Conservation (phyloP, 2,329 filamentous ascomycete genomes). For the Remersonia thermophila region DNA sequence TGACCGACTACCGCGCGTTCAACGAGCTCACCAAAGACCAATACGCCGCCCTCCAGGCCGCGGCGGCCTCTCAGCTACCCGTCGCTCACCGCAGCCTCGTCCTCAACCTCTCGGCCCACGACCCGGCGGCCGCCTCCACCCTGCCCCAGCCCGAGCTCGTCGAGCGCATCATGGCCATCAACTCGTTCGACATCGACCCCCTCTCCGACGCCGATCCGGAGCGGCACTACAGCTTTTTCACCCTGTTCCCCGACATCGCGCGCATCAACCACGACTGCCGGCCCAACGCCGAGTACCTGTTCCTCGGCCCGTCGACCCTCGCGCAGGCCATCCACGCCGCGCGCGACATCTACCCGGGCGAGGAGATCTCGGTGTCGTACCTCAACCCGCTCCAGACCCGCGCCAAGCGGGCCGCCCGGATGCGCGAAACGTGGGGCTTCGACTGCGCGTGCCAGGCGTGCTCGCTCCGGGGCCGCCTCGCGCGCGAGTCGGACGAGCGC, state of each 20-base stretch:
- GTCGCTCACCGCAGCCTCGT: slow-evolving; percentile 20
- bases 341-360: slow-evolving; percentile 28
- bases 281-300: slow-evolving; percentile 32
- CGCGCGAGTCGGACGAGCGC: slow-evolving; percentile 26
- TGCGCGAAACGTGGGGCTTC: slow-evolving; percentile 29
- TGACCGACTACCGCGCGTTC: slow-evolving; percentile 29
- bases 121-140: slow-evolving; percentile 7
- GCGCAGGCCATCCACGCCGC: slow-evolving; percentile 28
- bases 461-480: slow-evolving; percentile 18
- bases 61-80: slow-evolving; percentile 22
- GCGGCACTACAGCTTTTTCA: slow-evolving; percentile 22
- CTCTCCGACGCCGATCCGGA: slow-evolving; percentile 19
- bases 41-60: slow-evolving; percentile 22
- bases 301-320: slow-evolving; percentile 24
- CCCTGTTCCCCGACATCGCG: slow-evolving; percentile 30
- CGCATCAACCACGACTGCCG: slow-evolving; percentile 35
- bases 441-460: slow-evolving; percentile 29
- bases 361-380: slow-evolving; percentile 33
- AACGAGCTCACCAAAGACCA: slow-evolving; percentile 18
- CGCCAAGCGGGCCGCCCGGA: slow-evolving; percentile 19
- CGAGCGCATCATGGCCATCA: slow-evolving; percentile 26
- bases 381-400: slow-evolving; percentile 25
- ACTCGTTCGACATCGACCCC: slow-evolving; percentile 28
- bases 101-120: slow-evolving; percentile 27
- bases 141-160: slow-evolving; percentile 20